Evolutionary conservation across 106 monocot species (phyloP).

Genomic region (Agapanthus africanus): DNA sequence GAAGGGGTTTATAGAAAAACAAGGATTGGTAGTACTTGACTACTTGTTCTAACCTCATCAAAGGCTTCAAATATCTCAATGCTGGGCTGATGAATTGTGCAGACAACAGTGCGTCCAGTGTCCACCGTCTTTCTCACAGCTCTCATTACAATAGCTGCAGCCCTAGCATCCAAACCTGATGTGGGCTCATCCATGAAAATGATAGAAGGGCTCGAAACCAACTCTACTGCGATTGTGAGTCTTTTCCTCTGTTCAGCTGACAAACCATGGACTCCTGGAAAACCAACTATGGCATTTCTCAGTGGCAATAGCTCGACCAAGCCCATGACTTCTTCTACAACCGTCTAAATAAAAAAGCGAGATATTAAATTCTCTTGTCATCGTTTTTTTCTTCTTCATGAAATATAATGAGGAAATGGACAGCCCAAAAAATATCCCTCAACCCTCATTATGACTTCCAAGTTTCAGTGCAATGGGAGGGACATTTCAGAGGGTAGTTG

Average conservation of each 20-base stretch:
- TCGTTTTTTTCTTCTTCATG: no score
- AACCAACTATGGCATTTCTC: slow-evolving; percentile 45
- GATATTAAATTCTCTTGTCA: no score
- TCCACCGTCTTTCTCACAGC: slow-evolving; percentile 58
- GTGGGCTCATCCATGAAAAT: slow-evolving; percentile 78
- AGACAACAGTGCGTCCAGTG: slow-evolving; percentile 54
- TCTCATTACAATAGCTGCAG: slow-evolving; percentile 66
- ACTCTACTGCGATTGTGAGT: slow-evolving; percentile 60
- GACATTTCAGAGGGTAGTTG: no score
- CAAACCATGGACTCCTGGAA: slow-evolving; percentile 44
- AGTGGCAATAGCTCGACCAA: slow-evolving; percentile 44
- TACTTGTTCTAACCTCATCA: slow-evolving; percentile 39
- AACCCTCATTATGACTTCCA: no score
- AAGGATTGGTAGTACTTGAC: no score
- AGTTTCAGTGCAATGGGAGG: no score
- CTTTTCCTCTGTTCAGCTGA: slow-evolving; percentile 64
- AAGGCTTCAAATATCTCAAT: slow-evolving; percentile 72
- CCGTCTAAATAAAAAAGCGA: no score
- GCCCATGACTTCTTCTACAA: slow-evolving; percentile 53
- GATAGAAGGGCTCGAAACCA: slow-evolving; percentile 61
- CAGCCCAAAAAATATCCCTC: no score
- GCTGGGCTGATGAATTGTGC: slow-evolving; percentile 71
- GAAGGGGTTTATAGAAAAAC: background rate
- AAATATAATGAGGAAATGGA: no score
- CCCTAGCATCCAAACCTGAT: slow-evolving; percentile 58